These are phyloP conservation scores for Brassica rapa DNA, from an alignment of 345 rosid genomes.

Conservation along the genomic window DNA sequence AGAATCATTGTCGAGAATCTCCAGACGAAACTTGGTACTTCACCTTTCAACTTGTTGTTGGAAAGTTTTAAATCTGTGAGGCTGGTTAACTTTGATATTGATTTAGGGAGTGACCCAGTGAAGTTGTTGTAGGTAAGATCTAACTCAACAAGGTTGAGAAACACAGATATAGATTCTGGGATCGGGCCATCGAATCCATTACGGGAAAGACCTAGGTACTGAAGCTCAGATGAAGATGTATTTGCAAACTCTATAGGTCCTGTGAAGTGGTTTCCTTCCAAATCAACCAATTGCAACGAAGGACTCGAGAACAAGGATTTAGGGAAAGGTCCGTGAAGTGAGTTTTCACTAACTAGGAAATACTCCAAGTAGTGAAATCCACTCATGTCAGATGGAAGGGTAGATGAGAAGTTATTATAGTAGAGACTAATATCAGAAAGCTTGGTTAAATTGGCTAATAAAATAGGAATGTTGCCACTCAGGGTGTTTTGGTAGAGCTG, in stretches of 20 bases:
- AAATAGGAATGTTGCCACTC: neutral
- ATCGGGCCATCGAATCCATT: neutral
- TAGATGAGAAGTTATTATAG: neutral
- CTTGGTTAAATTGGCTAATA: neutral
- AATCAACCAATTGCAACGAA: neutral
- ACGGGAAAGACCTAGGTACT: neutral
- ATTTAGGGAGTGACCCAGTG: neutral
- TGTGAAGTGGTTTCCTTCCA: neutral
- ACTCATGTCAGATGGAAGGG: neutral
- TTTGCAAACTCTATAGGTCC: constrained; percentile 2
- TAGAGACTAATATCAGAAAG: neutral
- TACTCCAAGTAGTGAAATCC: neutral
- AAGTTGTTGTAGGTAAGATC: neutral
- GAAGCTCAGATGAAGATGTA: neutral
- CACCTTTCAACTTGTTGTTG: constrained; percentile 8
- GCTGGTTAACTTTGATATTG: constrained; percentile 6
- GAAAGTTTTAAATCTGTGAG: neutral
- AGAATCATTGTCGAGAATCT: neutral
- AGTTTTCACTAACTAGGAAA: neutral
- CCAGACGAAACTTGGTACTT: constrained; percentile 1
- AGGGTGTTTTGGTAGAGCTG: neutral
- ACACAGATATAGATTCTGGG: neutral
- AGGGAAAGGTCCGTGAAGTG: neutral
- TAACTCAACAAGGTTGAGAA: neutral
- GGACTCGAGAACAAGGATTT: neutral